Base-by-base conservation (phyloP, 1,139 yeast species). In the Geotrichum australiense region DNA sequence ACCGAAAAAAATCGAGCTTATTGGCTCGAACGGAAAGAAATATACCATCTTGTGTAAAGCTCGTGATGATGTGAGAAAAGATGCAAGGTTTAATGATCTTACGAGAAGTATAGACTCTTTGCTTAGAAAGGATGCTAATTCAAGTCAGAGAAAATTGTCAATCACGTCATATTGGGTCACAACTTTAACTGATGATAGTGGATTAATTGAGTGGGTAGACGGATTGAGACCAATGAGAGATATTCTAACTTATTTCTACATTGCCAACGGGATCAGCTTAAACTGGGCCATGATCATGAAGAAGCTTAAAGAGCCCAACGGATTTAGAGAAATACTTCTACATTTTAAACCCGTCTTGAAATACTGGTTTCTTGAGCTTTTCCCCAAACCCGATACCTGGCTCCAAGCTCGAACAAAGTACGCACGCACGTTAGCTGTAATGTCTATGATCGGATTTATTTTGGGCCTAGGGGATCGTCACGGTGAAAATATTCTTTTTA, bases 391-490 rank as follows among this genome's bases (percentile, higher is more conserved):
- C 0, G 73, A 80, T 10, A 69, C 77, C 1, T 93, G 98, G 98
- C 80, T 86, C 49, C 71, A 73, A 39, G 85, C 93, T 1, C 68
- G 97, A 45, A 79, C 79, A 37, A 68, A 71, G 21, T 93, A 76
- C 57, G 78, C 85, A 0, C 69, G 95, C 41, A 79, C 96, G 0
- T 68, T 85, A 21, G 96, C 97, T 0, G 98, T 89, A 0, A 93
- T 93, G 98, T 89, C 97, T 0, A 87, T 93, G 69, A 94, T 91
- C 5, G 98, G 99, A 0, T 86, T 84, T 58, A 78, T 91, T 44
- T 50, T 68, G 6, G 73, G 68, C 5, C 70, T 93, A 39, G 99
- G 99, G 16, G 99, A 93, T 61, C 70, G 99, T 23, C 99, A 93
- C 58, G 84, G 95, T 54, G 98, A 93, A 57, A 93, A 93, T 56